Evolutionary conservation across 306 rosid genomes (phyloP), one percentile per base, ranked within the genome.

Genomic region (Prosopis cineraria): DNA sequence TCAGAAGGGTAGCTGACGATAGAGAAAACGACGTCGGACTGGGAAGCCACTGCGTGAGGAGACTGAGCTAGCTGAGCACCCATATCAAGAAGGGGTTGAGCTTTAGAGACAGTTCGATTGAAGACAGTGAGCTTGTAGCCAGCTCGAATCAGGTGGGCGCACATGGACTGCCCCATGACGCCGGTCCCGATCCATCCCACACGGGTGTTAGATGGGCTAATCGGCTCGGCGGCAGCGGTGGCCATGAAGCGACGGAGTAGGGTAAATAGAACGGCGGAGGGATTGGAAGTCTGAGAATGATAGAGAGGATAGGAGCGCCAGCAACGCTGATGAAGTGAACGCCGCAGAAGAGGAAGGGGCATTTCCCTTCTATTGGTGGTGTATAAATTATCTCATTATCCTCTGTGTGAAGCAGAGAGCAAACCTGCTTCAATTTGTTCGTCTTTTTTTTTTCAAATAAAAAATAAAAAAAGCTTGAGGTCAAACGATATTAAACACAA

Each of bases 111-210:
- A 6, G 98, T 94, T 85, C 98, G 97, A 82, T 91, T 94, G 93
- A 94, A 94, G 82, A 94, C 87, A 76, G 96, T 94, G 80, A 94
- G 93, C 39, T 79, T 55, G 89, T 85, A 94, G 83, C 98, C 98
- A 74, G 97, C 96, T 56, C 82, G 87, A 81, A 94, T 83, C 62
- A 94, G 85, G 83, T 92, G 98, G 83, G 86, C 52, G 75, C 94
- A 89, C 98, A 94, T 94, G 82, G 88, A 91, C 5, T 73, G 92
- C 60, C 98, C 98, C 98, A 94, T 94, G 1, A 94, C 89, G 44
- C 98, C 98, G 33, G 98, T 94, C 36, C 98, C 98, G 84, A 94
- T 92, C 97, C 98, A 94, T 36, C 98, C 98, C 68, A 94, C 83
- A 8, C 97, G 96, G 22, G 94, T 90, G 68, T 43, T 89, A 12